phyloP scores from a whole-genome alignment of 75 land plant genomes.

The Cupressus sempervirens region DNA sequence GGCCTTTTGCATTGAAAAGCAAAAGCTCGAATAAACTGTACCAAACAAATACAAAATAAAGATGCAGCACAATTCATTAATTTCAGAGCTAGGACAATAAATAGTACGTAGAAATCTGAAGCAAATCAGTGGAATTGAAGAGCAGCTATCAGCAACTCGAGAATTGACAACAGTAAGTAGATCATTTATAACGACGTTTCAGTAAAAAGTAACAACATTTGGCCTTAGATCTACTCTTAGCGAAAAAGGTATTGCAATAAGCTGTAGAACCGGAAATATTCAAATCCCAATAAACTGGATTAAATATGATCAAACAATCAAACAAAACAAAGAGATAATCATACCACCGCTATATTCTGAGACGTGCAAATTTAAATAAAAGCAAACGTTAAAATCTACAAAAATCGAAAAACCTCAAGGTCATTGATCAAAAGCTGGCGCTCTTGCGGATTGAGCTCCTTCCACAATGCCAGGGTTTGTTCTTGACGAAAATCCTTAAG shows the following conservation, averaged over 20 bases:
- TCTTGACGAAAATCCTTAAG: slow-evolving; percentile 87
- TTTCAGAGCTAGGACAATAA: not conserved
- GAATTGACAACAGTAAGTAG: not conserved
- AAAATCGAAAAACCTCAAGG: slow-evolving; percentile 45
- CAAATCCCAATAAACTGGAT: not conserved
- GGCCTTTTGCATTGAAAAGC: not conserved
- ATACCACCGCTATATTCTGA: not conserved
- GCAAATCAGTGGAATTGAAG: not conserved
- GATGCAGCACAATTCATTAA: not conserved
- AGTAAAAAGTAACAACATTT: not conserved
- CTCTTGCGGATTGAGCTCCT: slow-evolving; percentile 59
- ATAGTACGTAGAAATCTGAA: not conserved
- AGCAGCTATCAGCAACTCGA: not conserved
- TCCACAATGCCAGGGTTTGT: slow-evolving; percentile 65
- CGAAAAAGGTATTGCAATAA: not conserved
- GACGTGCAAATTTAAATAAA: not conserved
- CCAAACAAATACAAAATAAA: not conserved
- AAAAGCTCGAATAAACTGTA: not conserved
- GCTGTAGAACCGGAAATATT: not conserved
- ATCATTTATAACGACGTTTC: not conserved
- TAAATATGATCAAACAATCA: not conserved
- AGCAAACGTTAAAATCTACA: not conserved
- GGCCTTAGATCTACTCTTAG: not conserved
- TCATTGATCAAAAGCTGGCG: slow-evolving; percentile 57
- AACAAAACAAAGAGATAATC: not conserved